A percentile compares a stretch with the other conserved stretches of the same genome.
Conservation (phyloP, 768 basidiomycete genomes). For the Terana coerulea region DNA sequence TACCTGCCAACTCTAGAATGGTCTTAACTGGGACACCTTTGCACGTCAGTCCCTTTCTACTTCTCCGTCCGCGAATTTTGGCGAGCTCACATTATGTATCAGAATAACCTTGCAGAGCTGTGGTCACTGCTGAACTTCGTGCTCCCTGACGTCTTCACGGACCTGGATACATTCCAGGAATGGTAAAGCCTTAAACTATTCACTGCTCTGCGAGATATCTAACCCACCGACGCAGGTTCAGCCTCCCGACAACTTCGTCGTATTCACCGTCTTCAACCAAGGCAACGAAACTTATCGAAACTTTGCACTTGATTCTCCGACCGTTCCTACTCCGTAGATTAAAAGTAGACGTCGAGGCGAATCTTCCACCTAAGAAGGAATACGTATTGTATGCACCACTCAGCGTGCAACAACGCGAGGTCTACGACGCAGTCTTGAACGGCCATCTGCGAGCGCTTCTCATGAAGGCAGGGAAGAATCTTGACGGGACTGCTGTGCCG, state of each 20-base stretch:
- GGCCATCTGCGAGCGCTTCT: constrained; percentile 65
- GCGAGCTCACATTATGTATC: constrained; percentile 6
- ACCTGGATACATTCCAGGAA: constrained; percentile 86
- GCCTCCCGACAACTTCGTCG: constrained; percentile 53
- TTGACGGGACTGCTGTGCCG: constrained; percentile 28
- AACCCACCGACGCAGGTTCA: too few species aligned
- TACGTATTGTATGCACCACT: constrained; percentile 93
- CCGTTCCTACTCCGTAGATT: constrained; percentile 92
- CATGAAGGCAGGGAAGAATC: constrained; percentile 21
- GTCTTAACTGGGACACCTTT: constrained; percentile 95
- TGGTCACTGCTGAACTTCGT: constrained; percentile 97
- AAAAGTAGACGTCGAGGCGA: constrained; percentile 78
- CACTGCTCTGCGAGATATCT: too few species aligned
- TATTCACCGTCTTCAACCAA: constrained; percentile 52
- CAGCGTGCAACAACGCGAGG: constrained; percentile 73
- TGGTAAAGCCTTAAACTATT: too few species aligned
- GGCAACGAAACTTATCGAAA: constrained; percentile 64
- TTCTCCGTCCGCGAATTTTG: neutral
- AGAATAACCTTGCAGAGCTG: constrained; percentile 95
- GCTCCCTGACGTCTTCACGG: constrained; percentile 88
- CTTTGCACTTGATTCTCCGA: constrained; percentile 87
- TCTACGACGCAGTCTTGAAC: constrained; percentile 77
- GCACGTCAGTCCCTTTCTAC: constrained; percentile 70
- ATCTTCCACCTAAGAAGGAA: constrained; percentile 89
- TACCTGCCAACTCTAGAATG: constrained; percentile 80